Base-by-base conservation (phyloP, 768 basidiomycete species). In the Lactifluus piperatus region DNA sequence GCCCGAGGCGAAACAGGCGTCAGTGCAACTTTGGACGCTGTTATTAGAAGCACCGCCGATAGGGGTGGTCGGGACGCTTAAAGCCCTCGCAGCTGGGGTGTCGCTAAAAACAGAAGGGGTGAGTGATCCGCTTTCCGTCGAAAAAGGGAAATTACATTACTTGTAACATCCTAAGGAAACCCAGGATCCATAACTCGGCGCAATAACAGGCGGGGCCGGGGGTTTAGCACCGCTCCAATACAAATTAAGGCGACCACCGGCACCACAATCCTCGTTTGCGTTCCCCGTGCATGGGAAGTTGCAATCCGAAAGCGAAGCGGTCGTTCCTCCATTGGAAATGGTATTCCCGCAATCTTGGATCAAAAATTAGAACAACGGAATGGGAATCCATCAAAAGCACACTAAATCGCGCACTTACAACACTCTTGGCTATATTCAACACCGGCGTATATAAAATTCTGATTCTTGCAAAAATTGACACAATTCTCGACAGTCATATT, bases 121-220 rank as follows among this genome's bases (percentile, higher is more conserved):
- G 43, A 54, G 56, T 30, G 54, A 50, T 48, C 45, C 54, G 14
- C 46, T 64, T 39, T 49, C 37, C 8, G 14, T n/a, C 26, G 4
- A 36, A 46, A 54, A 53, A 32, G 50, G 51, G 34, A 50, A 27
- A 44, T 7, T 26, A 5, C 26, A 66, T 76, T 65, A 85, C 87
- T 73, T 84, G 72, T 80, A 88, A 68, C 88, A 91, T n/a, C 88
- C 88, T 30, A 89, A 76, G 0, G 81, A 84, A 6, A 72, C 68
- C 87, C 88, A 90, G 29, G 78, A 73, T 4, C 85, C 86, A 30
- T 84, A 77, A 49, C 69, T 79, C 4, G 77, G 73, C 0, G 79
- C 76, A 24, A 79, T 81, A 18, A 72, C 62, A 0, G 88, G 86
- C 14, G 78, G 69, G 0, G 81, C 63, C 14, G 87, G 81, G 27